Conservation (phyloP, 345 rosid genomes). For the Kandelia obovata region DNA sequence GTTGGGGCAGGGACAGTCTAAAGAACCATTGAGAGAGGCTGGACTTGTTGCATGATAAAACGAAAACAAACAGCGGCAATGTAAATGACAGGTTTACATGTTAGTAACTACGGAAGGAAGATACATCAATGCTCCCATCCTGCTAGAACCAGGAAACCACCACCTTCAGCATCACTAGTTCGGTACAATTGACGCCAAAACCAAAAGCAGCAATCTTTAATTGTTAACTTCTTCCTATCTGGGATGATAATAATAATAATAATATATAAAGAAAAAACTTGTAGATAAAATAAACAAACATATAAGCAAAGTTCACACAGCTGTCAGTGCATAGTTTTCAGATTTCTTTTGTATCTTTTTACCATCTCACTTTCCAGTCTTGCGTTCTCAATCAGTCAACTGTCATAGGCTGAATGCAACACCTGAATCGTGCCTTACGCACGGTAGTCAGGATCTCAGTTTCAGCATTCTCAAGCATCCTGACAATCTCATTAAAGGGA, state of each 20-base stretch:
- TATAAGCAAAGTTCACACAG: neutral
- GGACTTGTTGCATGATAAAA: neutral
- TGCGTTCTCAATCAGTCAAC: constrained; percentile 16
- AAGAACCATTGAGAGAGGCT: neutral
- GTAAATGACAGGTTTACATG: neutral
- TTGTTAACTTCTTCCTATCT: neutral
- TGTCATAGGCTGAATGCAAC: constrained; percentile 32
- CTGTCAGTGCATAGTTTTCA: neutral
- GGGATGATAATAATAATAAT: neutral
- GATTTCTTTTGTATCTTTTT: neutral
- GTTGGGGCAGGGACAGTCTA: too few species aligned
- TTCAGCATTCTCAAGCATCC: constrained; percentile 30
- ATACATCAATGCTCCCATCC: neutral
- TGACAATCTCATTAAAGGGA: constrained; percentile 20
- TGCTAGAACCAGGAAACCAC: neutral
- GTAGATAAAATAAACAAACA: neutral
- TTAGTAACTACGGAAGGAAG: neutral
- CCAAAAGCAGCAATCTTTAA: neutral
- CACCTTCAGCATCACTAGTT: neutral
- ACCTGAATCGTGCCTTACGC: constrained; percentile 33
- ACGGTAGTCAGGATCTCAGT: constrained; percentile 28
- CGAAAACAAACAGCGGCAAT: neutral
- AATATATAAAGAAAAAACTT: neutral
- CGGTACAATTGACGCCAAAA: neutral
- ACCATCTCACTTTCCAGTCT: neutral